These are phyloP conservation scores for Boletus bicolor DNA, from an alignment of 768 basidiomycete species.

Conservation along the genomic window DNA sequence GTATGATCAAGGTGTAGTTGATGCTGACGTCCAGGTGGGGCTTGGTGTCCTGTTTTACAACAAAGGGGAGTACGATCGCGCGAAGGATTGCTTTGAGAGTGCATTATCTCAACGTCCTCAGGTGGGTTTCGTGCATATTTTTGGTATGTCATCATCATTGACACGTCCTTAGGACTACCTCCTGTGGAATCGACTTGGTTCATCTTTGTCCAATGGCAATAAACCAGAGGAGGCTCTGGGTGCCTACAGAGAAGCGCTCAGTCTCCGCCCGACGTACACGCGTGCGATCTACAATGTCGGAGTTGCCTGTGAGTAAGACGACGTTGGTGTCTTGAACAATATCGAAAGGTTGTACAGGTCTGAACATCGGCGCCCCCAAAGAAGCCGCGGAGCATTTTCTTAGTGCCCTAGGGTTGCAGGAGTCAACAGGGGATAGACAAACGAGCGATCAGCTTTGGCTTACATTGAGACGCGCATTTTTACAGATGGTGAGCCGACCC, in stretches of 20 bases:
- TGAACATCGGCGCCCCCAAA: constrained; percentile 93
- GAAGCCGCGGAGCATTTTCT: constrained; percentile 97
- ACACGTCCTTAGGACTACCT: constrained; percentile 67
- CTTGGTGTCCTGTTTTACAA: constrained; percentile 92
- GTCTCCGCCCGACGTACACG: constrained; percentile 91
- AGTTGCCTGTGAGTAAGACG: constrained; percentile 78
- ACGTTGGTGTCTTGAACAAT: not conserved
- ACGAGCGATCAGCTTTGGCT: constrained; percentile 87
- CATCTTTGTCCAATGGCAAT: constrained; percentile 89
- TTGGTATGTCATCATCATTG: not conserved
- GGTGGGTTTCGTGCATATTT: constrained; percentile 33
- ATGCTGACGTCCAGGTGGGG: constrained; percentile 91
- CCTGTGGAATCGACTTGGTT: constrained; percentile 94
- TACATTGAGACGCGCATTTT: constrained; percentile 78
- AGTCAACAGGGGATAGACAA: constrained; percentile 57
- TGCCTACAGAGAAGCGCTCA: constrained; percentile 86
- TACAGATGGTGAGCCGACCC: constrained; percentile 59
- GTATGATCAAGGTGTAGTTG: constrained; percentile 64
- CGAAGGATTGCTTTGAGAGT: constrained; percentile 92
- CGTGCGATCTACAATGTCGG: constrained; percentile 98
- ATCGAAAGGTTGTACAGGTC: constrained; percentile 46
- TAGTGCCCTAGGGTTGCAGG: constrained; percentile 78
- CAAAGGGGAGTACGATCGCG: constrained; percentile 79
- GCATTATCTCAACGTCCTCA: constrained; percentile 78
- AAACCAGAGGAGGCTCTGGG: constrained; percentile 92